phyloP scores from a whole-genome alignment of 2,329 filamentous ascomycete species.

The Arthrobotrys sinensis region DNA sequence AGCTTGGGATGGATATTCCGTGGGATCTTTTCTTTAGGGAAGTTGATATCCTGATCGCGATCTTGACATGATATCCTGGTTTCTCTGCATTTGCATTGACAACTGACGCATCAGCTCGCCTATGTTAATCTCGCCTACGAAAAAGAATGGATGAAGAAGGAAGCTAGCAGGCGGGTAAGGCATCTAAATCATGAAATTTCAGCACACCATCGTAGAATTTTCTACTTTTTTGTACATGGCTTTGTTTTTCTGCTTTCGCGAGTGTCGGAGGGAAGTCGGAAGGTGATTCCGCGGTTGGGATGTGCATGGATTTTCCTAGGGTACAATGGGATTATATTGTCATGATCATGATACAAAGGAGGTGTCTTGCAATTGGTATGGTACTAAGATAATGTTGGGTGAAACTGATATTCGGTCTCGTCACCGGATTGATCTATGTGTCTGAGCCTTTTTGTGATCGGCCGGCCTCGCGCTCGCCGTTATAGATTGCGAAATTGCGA shows the following conservation, averaged over 20 bases:
- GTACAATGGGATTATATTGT: slow-evolving; percentile 21
- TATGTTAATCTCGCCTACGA: slow-evolving; percentile 23
- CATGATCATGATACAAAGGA: slow-evolving; percentile 17
- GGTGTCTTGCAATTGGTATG: slow-evolving; percentile 1
- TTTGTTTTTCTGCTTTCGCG: slow-evolving; percentile 13
- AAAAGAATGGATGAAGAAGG: neutral
- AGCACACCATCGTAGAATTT: slow-evolving; percentile 12
- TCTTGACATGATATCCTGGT: slow-evolving; percentile 29
- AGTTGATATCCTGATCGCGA: neutral
- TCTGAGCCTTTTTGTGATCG: neutral
- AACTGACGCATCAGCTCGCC: slow-evolving; percentile 15
- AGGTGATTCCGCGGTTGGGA: slow-evolving; percentile 5
- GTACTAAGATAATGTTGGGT: neutral
- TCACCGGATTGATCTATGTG: neutral
- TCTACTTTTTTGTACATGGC: slow-evolving; percentile 1
- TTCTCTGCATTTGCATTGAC: neutral
- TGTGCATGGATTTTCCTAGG: neutral
- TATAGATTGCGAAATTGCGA: neutral
- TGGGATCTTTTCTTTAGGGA: neutral
- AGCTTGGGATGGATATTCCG: neutral
- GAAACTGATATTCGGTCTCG: neutral
- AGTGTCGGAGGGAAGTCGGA: slow-evolving; percentile 22
- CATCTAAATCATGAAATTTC: neutral
- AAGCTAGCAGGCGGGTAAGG: neutral
- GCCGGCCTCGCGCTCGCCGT: slow-evolving; percentile 16